Evolutionary conservation across 495 filamentous ascomycete species (phyloP), one percentile per base, ranked within the genome.

Genomic region (Aspergillus wentii): DNA sequence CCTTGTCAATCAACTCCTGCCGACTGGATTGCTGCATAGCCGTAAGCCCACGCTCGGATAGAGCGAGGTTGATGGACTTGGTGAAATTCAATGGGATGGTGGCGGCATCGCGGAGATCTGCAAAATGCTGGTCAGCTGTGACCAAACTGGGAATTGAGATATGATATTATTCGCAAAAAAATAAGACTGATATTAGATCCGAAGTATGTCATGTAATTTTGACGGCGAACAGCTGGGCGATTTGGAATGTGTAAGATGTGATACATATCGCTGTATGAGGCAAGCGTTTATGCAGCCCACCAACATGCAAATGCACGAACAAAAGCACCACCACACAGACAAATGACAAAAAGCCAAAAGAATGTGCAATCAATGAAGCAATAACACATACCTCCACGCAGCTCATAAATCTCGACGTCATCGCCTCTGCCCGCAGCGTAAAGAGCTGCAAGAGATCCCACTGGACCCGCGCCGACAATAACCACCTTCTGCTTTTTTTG

Each of bases 41-140:
- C 51, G 86, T 87, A 54, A 96, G 85, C n/a, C 92, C 92, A 21
- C 92, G 82, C 59, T 96, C 88, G 0, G 92, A 96, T 8, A 99
- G 64, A 13, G 92, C 89, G 14, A 99, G 69, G 52, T 97, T 99
- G 70, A 99, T 99, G 10, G 94, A 97, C 60, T 86, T 94, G 29
- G 89, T 94, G 60, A 97, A 96, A 54, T 97, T 96, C 36, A 96
- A 71, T 0, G 92, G 90, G 8, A 80, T 81, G 1, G 88, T 96
- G 7, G 76, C 75, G 4, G 85, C 81, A 49, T 90, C 77, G 20
- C 94, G 82, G 30, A 96, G 80, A 71, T 96, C 92, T 95, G 35
- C 5, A 27, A 22, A 20, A 28, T 19, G 22, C 18, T 23, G n/a
- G 20, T 17, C 16, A 26, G 13, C n/a, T 30, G 17, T 0, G 4